Conservation (phyloP, 169 alveolate species). For the Babesia ovata region DNA sequence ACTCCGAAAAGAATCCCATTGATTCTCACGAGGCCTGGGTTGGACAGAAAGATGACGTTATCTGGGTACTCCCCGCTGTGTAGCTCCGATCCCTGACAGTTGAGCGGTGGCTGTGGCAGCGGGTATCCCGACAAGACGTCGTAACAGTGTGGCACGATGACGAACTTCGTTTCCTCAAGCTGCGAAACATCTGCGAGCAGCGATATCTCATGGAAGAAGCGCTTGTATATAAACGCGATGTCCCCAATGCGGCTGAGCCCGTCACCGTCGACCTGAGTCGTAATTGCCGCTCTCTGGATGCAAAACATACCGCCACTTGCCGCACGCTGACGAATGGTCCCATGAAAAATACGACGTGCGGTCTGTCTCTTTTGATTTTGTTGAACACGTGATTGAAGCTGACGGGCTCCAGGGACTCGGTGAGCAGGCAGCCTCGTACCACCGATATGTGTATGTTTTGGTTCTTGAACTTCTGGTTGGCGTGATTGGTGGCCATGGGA, state of each 20-base stretch:
- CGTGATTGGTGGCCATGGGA: slow-evolving; percentile 35
- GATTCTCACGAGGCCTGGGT: slow-evolving; percentile 58
- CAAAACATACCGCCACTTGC: slow-evolving; percentile 54
- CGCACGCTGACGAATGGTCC: slow-evolving; percentile 69
- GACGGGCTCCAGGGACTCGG: slow-evolving; percentile 53
- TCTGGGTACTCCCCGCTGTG: slow-evolving; percentile 23
- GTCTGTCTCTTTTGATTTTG: slow-evolving; percentile 57
- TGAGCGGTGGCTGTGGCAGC: slow-evolving; percentile 71
- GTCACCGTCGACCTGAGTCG: slow-evolving; percentile 46
- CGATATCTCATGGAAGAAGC: slow-evolving; percentile 49
- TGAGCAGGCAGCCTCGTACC: slow-evolving; percentile 48
- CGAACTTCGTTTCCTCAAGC: slow-evolving; percentile 44
- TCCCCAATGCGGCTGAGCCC: slow-evolving; percentile 57
- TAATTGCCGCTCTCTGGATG: neutral
- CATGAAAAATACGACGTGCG: slow-evolving; percentile 63
- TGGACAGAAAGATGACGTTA: slow-evolving; percentile 59
- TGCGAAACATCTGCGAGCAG: slow-evolving; percentile 21
- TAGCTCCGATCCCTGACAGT: slow-evolving; percentile 29
- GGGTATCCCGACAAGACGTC: slow-evolving; percentile 65
- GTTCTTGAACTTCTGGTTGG: slow-evolving; percentile 31
- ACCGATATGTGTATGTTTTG: slow-evolving; percentile 64
- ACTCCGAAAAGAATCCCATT: slow-evolving; percentile 60
- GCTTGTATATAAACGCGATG: slow-evolving; percentile 45
- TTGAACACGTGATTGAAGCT: slow-evolving; percentile 49
- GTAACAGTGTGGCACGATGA: slow-evolving; percentile 66